These are phyloP conservation scores for Kalaharituber pfeilii DNA, from an alignment of 2,329 filamentous ascomycete species.

Conservation along the genomic window DNA sequence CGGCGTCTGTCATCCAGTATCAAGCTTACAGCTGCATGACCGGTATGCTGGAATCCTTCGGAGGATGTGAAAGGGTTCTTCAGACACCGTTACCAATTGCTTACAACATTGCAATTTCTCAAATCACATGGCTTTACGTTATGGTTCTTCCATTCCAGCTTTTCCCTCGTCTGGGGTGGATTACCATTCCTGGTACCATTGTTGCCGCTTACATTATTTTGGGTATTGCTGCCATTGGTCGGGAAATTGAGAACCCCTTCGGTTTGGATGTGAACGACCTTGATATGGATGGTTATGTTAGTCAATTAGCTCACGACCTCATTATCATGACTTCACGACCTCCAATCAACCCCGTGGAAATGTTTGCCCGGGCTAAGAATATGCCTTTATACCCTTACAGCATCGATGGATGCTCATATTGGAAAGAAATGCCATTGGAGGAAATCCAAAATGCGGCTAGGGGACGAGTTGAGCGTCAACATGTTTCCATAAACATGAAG, in stretches of 20 bases:
- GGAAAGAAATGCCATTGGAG: constrained; percentile 33
- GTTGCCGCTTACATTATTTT: constrained; percentile 67
- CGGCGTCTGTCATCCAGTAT: constrained; percentile 42
- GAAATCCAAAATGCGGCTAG: constrained; percentile 27
- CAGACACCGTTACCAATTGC: constrained; percentile 68
- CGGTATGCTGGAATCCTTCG: constrained; percentile 53
- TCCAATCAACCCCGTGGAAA: constrained; percentile 35
- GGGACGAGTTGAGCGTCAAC: constrained; percentile 7
- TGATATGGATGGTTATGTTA: constrained; percentile 58
- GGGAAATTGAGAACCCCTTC: constrained; percentile 74
- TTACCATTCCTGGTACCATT: constrained; percentile 61
- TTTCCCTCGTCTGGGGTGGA: constrained; percentile 44
- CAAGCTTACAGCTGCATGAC: constrained; percentile 36
- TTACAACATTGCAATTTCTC: constrained; percentile 67
- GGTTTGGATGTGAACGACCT: constrained; percentile 70
- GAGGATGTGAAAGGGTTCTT: constrained; percentile 58
- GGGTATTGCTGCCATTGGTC: constrained; percentile 56
- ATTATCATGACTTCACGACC: constrained; percentile 50
- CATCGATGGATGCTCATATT: constrained; percentile 32
- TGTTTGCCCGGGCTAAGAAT: constrained; percentile 29
- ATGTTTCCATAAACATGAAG: background rate
- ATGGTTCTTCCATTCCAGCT: constrained; percentile 62
- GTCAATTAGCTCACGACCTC: constrained; percentile 54
- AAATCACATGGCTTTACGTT: constrained; percentile 76
- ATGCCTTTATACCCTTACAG: constrained; percentile 31